These are phyloP conservation scores for Lolium rigidum DNA, from an alignment of 176 grass and related monocot genomes.

Conservation along the genomic window DNA sequence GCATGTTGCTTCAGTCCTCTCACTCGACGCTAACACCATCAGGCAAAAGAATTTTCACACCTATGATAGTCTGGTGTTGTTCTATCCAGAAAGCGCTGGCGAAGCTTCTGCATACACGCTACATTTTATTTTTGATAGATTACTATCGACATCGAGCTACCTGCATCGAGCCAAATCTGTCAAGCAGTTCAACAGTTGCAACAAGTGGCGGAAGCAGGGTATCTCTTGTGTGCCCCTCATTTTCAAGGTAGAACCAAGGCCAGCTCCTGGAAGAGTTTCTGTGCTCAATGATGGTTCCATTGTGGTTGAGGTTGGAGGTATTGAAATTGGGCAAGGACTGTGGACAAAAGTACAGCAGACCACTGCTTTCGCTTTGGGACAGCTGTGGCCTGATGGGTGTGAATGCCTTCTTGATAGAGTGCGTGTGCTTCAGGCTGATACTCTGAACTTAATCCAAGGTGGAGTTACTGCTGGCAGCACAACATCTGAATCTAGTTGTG, in stretches of 20 bases:
- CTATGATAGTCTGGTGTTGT: slow-evolving; percentile 54
- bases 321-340: slow-evolving; percentile 79
- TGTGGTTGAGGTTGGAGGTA: slow-evolving; percentile 73
- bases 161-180: slow-evolving; percentile 41
- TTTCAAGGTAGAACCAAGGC: slow-evolving; percentile 34
- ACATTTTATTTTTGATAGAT: slow-evolving; percentile 62
- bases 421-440: slow-evolving; percentile 72
- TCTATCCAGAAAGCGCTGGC: slow-evolving; percentile 50
- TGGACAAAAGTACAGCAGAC: slow-evolving; percentile 91
- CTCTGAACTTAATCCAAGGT: slow-evolving; percentile 70
- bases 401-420: slow-evolving; percentile 67
- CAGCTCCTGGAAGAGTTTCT: slow-evolving; percentile 74
- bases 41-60: slow-evolving; percentile 75
- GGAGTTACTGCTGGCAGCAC: slow-evolving; percentile 65
- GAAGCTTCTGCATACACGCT: slow-evolving; percentile 65
- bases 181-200: slow-evolving; percentile 55
- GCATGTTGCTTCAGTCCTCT: slow-evolving; percentile 67
- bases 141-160: slow-evolving; percentile 51
- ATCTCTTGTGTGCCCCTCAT: slow-evolving; percentile 61
- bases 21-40: slow-evolving; percentile 45
- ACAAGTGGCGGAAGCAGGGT: slow-evolving; percentile 75
- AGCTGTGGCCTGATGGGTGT: slow-evolving; percentile 57
- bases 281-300: slow-evolving; percentile 73
- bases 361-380: slow-evolving; percentile 52
- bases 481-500: slow-evolving; percentile 72